Evolutionary conservation across 805 yeast genomes (phyloP).

Genomic region (Pichia manshurica): DNA sequence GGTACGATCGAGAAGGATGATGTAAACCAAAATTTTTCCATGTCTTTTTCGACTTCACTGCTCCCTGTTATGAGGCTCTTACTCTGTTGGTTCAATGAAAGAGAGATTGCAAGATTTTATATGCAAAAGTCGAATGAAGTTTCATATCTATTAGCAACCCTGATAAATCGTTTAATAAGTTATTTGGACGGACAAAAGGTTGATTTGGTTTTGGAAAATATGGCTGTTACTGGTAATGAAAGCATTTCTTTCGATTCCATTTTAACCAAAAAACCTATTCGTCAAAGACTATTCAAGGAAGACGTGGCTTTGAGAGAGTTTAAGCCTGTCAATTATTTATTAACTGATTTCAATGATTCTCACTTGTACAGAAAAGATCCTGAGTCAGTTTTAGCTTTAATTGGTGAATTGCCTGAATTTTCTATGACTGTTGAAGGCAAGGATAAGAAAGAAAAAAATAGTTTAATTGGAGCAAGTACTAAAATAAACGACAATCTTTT

Average conservation of each 20-base stretch:
- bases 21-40: neutral
- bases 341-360: slow-evolving; percentile 59
- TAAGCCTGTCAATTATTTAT: slow-evolving; percentile 44
- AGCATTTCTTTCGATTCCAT: slow-evolving; percentile 7
- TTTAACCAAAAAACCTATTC: slow-evolving; percentile 33
- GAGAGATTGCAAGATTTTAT: slow-evolving; percentile 35
- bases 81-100: slow-evolving; percentile 52
- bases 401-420: slow-evolving; percentile 28
- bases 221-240: neutral
- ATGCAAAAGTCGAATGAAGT: slow-evolving; percentile 20
- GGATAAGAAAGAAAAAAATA: neutral
- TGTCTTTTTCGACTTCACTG: slow-evolving; percentile 22
- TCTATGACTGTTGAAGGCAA: neutral
- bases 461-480: slow-evolving; percentile 22
- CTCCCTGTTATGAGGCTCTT: slow-evolving; percentile 43
- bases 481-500: slow-evolving; percentile 29
- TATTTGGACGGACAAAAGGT: slow-evolving; percentile 6
- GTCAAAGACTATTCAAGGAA: slow-evolving; percentile 55
- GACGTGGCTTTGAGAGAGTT: slow-evolving; percentile 62
- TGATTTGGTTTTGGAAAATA: slow-evolving; percentile 1
- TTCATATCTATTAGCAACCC: slow-evolving; percentile 3
- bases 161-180: slow-evolving; percentile 4
- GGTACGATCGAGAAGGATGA: neutral
- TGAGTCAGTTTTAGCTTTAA: slow-evolving; percentile 26
- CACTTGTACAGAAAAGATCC: slow-evolving; percentile 35